phyloP scores from a whole-genome alignment of 2,329 filamentous ascomycete species.

The Colletotrichum sojae region DNA sequence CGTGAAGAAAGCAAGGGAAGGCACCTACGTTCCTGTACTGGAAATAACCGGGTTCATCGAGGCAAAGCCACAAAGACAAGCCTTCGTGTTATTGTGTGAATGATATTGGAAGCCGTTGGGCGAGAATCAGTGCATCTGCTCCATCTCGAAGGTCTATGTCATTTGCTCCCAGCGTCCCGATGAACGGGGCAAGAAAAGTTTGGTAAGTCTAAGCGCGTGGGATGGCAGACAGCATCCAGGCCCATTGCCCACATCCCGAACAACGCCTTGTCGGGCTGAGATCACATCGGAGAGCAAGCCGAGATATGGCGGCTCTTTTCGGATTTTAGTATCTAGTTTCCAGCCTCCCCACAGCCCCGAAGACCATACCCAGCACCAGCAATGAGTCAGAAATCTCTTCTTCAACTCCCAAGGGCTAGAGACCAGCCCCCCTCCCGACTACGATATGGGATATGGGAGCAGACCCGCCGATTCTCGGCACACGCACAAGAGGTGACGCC shows the following conservation, averaged over 20 bases:
- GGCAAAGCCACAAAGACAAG: no score
- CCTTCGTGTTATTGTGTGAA: no score
- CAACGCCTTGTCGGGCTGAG: slow-evolving; percentile 7
- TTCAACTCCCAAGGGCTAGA: no score
- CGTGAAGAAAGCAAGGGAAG: no score
- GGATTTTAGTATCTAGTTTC: no score
- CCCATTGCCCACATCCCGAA: slow-evolving; percentile 12
- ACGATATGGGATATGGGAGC: not conserved
- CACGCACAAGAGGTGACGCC: not conserved
- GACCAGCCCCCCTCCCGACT: not conserved
- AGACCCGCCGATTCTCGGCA: not conserved
- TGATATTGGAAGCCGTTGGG: not conserved
- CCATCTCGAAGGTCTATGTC: not conserved
- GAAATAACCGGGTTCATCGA: no score
- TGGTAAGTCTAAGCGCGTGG: not conserved
- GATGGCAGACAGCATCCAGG: not conserved
- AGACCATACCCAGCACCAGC: no score
- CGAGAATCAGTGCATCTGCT: not conserved
- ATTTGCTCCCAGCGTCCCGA: not conserved
- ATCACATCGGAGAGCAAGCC: not conserved
- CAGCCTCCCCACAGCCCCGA: not conserved
- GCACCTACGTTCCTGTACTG: no score
- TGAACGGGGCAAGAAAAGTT: not conserved
- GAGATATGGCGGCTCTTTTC: no score
- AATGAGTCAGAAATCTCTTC: no score